These are phyloP conservation scores for Pseudogymnoascus sp. DNA, from an alignment of 2,329 filamentous ascomycete genomes.

Conservation along the genomic window DNA sequence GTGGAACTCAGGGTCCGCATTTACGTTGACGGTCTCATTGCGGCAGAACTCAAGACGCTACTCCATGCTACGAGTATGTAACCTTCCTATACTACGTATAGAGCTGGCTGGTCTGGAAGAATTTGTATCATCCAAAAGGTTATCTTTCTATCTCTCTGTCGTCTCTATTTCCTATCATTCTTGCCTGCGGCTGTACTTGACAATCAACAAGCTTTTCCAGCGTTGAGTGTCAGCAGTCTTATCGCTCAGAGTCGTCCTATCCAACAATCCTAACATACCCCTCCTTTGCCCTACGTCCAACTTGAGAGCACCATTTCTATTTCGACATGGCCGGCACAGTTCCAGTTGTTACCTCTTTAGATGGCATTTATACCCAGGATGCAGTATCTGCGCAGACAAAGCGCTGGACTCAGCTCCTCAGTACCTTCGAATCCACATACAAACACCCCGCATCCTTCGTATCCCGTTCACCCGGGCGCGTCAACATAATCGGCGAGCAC, in stretches of 20 bases:
- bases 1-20: constrained; percentile 7
- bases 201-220: neutral
- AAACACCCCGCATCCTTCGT: constrained; percentile 69
- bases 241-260: neutral
- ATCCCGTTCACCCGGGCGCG: constrained; percentile 81
- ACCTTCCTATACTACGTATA: neutral
- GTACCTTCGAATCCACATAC: constrained; percentile 63
- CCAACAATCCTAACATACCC: neutral
- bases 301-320: neutral
- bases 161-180: neutral
- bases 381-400: constrained; percentile 57
- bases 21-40: neutral
- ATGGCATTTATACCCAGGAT: constrained; percentile 75
- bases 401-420: constrained; percentile 68
- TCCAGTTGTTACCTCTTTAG: constrained; percentile 64
- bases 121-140: neutral
- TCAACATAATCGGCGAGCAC: constrained; percentile 98
- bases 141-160: neutral
- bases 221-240: neutral
- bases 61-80: neutral
- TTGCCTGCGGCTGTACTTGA: neutral
- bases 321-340: constrained; percentile 49
- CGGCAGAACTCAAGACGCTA: neutral
- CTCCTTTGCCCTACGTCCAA: constrained; percentile 10
- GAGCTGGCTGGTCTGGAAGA: neutral